phyloP scores from a whole-genome alignment of 345 rosid genomes.

The Lepidium africanum region DNA sequence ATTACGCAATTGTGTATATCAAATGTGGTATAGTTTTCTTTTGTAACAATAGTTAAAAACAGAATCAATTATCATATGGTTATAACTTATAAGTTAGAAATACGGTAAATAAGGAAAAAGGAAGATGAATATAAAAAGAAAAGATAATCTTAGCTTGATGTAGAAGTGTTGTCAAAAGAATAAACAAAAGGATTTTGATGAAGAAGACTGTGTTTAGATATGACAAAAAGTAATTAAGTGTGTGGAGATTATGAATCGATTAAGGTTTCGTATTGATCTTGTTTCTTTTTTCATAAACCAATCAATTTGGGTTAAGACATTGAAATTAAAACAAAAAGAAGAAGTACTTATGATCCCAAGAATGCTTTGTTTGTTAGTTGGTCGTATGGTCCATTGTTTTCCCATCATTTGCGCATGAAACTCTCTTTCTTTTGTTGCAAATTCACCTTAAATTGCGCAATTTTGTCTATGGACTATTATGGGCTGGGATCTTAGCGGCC shows the following conservation, averaged over 20 bases:
- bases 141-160: neutral
- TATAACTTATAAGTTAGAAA: neutral
- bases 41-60: neutral
- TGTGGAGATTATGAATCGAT: neutral
- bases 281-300: neutral
- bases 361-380: constrained; percentile 23
- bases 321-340: constrained; percentile 7
- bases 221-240: constrained; percentile 13
- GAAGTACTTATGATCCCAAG: constrained; percentile 7
- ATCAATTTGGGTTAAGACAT: constrained; percentile 13
- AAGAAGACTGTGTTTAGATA: neutral
- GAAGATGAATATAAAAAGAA: neutral
- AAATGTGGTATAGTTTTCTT: neutral
- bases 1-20: neutral
- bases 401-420: constrained; percentile 26
- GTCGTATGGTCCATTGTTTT: constrained; percentile 15
- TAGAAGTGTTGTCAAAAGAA: constrained; percentile 6
- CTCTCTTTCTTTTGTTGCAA: neutral
- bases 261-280: neutral
- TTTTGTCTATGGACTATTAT: neutral
- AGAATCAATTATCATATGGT: neutral
- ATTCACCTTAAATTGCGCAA: constrained; percentile 14
- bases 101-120: neutral
- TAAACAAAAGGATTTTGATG: neutral
- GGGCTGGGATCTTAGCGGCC: neutral